These are phyloP conservation scores for Abrus pulchellus DNA, from an alignment of 306 rosid genomes.

Conservation along the genomic window DNA sequence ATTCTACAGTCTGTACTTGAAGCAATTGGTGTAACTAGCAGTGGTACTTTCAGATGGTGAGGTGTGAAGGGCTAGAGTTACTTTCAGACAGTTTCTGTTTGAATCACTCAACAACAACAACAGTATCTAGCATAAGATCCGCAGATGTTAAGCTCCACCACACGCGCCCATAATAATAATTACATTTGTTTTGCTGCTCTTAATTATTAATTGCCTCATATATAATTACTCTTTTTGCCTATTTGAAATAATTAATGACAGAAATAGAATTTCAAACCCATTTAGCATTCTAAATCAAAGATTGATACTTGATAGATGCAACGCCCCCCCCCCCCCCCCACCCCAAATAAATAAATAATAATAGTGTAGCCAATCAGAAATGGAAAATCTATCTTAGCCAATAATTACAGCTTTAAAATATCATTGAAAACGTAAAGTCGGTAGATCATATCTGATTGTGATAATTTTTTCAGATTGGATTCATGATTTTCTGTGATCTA, in stretches of 20 bases:
- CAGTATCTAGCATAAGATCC: slow-evolving; percentile 65
- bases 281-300: slow-evolving; percentile 43
- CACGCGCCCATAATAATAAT: slow-evolving; percentile 72
- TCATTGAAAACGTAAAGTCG: slow-evolving; percentile 72
- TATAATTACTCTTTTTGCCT: slow-evolving; percentile 47
- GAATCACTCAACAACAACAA: slow-evolving; percentile 46
- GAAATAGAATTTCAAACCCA: slow-evolving; percentile 40
- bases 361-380: slow-evolving; percentile 53
- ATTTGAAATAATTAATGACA: slow-evolving; percentile 52
- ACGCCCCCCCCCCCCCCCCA: neutral
- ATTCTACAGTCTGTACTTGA: slow-evolving; percentile 44
- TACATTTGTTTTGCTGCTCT: slow-evolving; percentile 42
- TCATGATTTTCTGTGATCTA: slow-evolving; percentile 58
- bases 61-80: slow-evolving; percentile 28
- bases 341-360: neutral
- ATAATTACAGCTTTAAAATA: slow-evolving; percentile 57
- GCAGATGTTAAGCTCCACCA: slow-evolving; percentile 45
- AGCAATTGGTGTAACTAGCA: slow-evolving; percentile 40
- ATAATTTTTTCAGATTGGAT: slow-evolving; percentile 72
- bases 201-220: slow-evolving; percentile 29
- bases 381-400: slow-evolving; percentile 45
- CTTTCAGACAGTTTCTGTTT: slow-evolving; percentile 55
- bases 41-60: slow-evolving; percentile 36
- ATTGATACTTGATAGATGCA: slow-evolving; percentile 26
- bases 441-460: slow-evolving; percentile 78